Evolutionary conservation across 495 filamentous ascomycete genomes (phyloP).

Genomic region (Tuber umbilicatum): DNA sequence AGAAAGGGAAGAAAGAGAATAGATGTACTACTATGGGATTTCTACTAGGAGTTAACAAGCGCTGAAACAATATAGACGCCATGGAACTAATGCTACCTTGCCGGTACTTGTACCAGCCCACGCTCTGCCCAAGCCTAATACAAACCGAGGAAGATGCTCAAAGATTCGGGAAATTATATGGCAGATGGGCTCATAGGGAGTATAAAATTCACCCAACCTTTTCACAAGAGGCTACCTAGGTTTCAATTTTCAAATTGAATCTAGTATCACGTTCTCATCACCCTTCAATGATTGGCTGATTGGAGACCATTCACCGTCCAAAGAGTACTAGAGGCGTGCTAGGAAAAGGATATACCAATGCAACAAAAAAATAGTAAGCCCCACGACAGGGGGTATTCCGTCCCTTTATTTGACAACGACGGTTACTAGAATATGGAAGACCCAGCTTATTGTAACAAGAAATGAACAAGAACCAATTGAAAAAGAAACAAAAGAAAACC

Average conservation of each 20-base stretch:
- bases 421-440: neutral
- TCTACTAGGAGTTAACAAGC: neutral
- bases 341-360: neutral
- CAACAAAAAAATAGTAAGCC: neutral
- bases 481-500: constrained; percentile 6
- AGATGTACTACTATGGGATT: neutral
- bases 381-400: neutral
- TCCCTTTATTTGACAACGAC: neutral
- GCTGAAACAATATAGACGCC: neutral
- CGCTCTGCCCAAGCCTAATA: neutral
- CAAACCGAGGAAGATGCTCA: neutral
- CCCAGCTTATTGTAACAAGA: neutral
- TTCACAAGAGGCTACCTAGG: neutral
- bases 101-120: too few relatives aligned
- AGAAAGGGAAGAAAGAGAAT: neutral
- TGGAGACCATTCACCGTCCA: neutral
- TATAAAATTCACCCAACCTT: neutral
- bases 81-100: neutral
- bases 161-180: neutral
- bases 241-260: neutral
- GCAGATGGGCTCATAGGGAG: neutral
- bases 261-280: neutral
- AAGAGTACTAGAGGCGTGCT: neutral
- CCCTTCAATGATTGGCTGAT: neutral
- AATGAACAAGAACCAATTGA: constrained; percentile 2